Conservation (phyloP, 1,284 basidiomycete species). For the Pseudozyma tsukubaensis region DNA sequence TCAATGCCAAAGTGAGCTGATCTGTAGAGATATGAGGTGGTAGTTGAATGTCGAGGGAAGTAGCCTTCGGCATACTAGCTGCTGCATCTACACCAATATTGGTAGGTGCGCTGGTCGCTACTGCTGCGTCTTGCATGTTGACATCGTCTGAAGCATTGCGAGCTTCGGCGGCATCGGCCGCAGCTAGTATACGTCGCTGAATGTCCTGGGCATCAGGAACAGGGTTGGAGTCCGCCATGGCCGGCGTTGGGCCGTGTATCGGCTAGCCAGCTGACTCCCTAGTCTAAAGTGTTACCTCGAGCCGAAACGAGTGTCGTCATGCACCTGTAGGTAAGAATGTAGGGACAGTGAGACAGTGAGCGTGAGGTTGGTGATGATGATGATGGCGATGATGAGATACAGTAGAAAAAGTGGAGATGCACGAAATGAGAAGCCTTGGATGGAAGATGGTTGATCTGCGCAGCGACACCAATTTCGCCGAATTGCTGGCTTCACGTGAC, state of each 20-base stretch:
- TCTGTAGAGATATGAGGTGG: slow-evolving; percentile 27
- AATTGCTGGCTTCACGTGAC: slow-evolving; percentile 39
- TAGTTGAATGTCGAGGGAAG: slow-evolving; percentile 24
- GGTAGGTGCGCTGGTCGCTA: background rate
- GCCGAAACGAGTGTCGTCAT: slow-evolving; percentile 14
- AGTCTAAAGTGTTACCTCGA: background rate
- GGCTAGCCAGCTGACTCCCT: slow-evolving; percentile 13
- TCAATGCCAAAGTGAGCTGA: slow-evolving; percentile 28
- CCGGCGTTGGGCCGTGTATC: slow-evolving; percentile 19
- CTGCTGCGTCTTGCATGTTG: slow-evolving; percentile 21
- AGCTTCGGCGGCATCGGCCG: slow-evolving; percentile 28
- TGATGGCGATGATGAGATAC: slow-evolving; percentile 9
- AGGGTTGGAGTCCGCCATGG: slow-evolving; percentile 42
- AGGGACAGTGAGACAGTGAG: slow-evolving; percentile 10
- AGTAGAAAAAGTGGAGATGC: background rate
- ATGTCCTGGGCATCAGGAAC: slow-evolving; percentile 44
- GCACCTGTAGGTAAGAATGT: background rate
- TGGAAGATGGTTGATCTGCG: slow-evolving; percentile 12
- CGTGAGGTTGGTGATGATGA: background rate
- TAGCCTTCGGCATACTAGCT: background rate
- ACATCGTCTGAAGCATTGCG: slow-evolving; percentile 15
- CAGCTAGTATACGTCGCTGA: slow-evolving; percentile 28
- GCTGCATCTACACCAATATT: background rate
- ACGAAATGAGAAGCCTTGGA: slow-evolving; percentile 3
- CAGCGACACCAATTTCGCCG: slow-evolving; percentile 28